Percentiles rank a stretch among this genome's conserved stretches.
Conservation (phyloP, 805 yeast species). For the Clavispora carvajalis region DNA sequence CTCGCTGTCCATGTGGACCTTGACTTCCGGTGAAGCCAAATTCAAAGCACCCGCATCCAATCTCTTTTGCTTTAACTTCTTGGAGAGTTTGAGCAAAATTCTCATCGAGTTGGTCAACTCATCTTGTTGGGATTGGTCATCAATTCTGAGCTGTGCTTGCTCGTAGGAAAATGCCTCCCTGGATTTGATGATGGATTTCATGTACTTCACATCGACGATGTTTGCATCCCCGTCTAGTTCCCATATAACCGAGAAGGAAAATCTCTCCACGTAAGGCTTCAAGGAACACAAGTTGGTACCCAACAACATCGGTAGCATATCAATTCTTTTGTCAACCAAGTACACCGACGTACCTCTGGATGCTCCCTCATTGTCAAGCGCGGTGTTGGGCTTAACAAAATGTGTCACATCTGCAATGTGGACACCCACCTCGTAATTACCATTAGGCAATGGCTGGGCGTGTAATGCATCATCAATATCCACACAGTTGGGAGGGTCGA, state of each 20-base stretch:
- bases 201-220: conserved; percentile 70
- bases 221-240: conserved; percentile 84
- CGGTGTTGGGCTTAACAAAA: conserved; percentile 88
- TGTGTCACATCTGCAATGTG: conserved; percentile 99
- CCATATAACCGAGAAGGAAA: conserved; percentile 94
- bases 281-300: conserved; percentile 96
- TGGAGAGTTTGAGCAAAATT: conserved; percentile 70
- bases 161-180: conserved; percentile 94
- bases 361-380: conserved; percentile 94
- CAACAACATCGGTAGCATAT: conserved; percentile 91
- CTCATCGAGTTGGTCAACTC: conserved; percentile 89
- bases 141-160: conserved; percentile 86
- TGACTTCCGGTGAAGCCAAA: conserved; percentile 96
- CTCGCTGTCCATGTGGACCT: conserved; percentile 94
- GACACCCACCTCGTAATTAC: conserved; percentile 95
- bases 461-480: conserved; percentile 98
- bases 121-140: conserved; percentile 69
- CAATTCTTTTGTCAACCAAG: conserved; percentile 95
- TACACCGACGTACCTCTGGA: conserved; percentile 96
- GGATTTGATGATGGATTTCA: conserved; percentile 85
- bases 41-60: conserved; percentile 94
- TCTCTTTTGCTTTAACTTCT: conserved; percentile 77
- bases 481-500: conserved; percentile 97
- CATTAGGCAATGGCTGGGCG: conserved; percentile 78
- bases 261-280: conserved; percentile 92